Evolutionary conservation across 176 grass and related monocot genomes (phyloP), one percentile per base, ranked within the genome.

Genomic region (Calamus simplicifolius): DNA sequence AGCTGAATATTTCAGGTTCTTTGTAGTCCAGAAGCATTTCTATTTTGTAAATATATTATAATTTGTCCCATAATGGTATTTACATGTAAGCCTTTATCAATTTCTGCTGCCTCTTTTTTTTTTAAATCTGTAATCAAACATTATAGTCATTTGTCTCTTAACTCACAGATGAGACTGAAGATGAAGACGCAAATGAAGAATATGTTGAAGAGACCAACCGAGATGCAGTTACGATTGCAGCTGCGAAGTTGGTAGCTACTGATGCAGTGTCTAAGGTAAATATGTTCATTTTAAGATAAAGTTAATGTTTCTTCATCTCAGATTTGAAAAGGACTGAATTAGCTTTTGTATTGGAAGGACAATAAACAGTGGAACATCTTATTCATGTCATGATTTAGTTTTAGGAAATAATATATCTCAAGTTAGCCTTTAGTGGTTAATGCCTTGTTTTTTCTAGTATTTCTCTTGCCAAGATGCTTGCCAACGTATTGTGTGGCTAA

Each of bases 181-280:
- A 91, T 77, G 93, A 97, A 77, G 81, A 91, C 68, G 84, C 93
- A 77, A 91, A 88, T 28, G 78, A 85, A 75, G 93, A 97, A 75
- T 91, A 97, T 71, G 85, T 97, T 80, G 93, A 97, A 64, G 93
- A 97, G 54, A 88, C 81, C 48, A 97, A 91, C 28, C 83, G 78
- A 75, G 93, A 97, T 78, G 81, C 79, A 50, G 84, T 88, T 77
- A 97, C 88, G 84, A 88, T 97, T 75, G 93, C 87, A 29, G 87
- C 93, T 31, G 75, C 83, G 73, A 91, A 97, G 72, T 78, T 97
- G 72, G 81, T 97, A 27, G 74, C 85, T 52, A 81, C 81, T 66
- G 72, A 91, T 69, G 75, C 81, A 80, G 73, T 97, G 66, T 64
- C 93, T 54, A 97, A 88, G 93, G 93, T 91, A 60, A 62, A 58